Base-by-base conservation (phyloP, 2,329 filamentous ascomycete genomes). In the Chrysoporthe puriensis region DNA sequence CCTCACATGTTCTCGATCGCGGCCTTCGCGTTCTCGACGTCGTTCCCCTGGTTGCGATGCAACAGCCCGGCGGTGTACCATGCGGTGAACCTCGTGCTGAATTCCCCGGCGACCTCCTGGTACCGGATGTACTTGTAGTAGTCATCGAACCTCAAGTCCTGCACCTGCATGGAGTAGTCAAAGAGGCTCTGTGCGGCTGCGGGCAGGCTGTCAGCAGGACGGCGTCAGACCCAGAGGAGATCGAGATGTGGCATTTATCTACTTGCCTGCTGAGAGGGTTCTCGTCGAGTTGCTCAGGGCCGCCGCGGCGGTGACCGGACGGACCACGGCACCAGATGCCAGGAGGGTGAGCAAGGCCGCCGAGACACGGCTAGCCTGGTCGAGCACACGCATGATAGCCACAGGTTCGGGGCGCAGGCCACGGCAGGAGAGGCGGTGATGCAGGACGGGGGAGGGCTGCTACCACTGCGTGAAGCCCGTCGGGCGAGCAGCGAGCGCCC, bases 81-180 rank as follows among this genome's bases (percentile, higher is more conserved):
- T 0, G 79, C 78, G 1, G 80, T 82, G 61, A 83, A 83, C 11
- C 81, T 76, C 44, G 77, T 73, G 3, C 77, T 80, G 78, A 80
- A 82, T 26, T 77, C 77, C 0, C 81, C 81, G n/a, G 54, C 63
- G 3, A 78, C 80, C 59, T 82, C 78, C 13, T 75, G 74, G 62
- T 82, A 83, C 69, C 73, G 77, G 34, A 83, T 77, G 58, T 78
- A 79, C 32, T 80, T 79, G 70, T 83, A 83, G 1, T 75, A 77
- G 8, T 76, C 71, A 68, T 83, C 81, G 63, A 76, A 83, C 54
- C 80, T 73, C 1, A 73, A 73, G 64, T 82, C 80, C 32, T 75
- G 73, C 3, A 81, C 75, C 13, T 72, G 67, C 79, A 82, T 81
- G 1, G 79, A 77, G 58, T 77, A 81, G 66, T 80, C 77, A 48